Base-by-base conservation (phyloP, 2,329 filamentous ascomycete species). In the Cladobotryum protrusum region DNA sequence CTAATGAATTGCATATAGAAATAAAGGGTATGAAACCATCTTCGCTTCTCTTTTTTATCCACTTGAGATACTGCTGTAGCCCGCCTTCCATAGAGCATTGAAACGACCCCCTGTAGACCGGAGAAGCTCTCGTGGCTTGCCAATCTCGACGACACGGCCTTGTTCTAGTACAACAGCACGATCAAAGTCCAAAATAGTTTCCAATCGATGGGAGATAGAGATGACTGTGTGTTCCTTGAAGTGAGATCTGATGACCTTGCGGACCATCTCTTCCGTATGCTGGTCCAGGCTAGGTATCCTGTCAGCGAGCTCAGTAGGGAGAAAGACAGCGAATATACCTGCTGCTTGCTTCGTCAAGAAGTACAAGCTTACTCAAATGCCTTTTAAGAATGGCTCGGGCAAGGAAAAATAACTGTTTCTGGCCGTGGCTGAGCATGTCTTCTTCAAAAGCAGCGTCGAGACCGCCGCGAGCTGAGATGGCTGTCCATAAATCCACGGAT, bases 211-310 rank as follows among this genome's bases (percentile, higher is more conserved):
- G 2, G 66, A 68, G n/a, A 72, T 63, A 9, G 66, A 64, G 24
- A 73, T 63, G 34, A 86, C 73, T 0, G 82, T 86, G 55, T 79
- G 77, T 0, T 62, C 50, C 9, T 54, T 59, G 47, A 71, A 63
- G 33, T 59, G 53, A 1, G 35, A 64, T 42, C 67, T 60, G 24
- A 71, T 60, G 2, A 69, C 53, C 9, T 58, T 52, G 48, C 64
- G 65, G 45, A 70, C 64, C 13, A 54, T 56, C 24, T 59, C 56
- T 46, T 68, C 65, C 0, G 65, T 68, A 36, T 63, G 61, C 8
- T 52, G 51, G 49, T 71, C 68, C 18, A 70, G 55, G 15, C 66
- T 68, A 4, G n/a, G n/a, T n/a, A n/a, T n/a, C 6, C 11, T 12
- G 32, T 62, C 32, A 57, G 48, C 3, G 14, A 52, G 43, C 15